Evolutionary conservation across 2,329 filamentous ascomycete species (phyloP).

Genomic region (Penicillium sp.): DNA sequence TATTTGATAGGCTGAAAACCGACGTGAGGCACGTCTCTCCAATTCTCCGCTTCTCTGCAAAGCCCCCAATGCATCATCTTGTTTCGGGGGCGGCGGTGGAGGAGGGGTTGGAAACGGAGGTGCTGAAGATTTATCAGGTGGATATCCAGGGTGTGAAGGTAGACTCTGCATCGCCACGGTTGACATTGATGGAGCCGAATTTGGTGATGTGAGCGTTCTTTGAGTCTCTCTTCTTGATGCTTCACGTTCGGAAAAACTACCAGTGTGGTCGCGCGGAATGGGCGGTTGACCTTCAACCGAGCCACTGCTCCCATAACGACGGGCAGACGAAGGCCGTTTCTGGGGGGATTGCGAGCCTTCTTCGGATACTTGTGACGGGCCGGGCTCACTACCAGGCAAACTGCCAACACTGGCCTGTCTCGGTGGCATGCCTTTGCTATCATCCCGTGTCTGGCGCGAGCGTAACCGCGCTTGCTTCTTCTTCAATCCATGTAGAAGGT

Average conservation of each 20-base stretch:
- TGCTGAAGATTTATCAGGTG: slow-evolving; percentile 32
- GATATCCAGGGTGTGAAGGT: slow-evolving; percentile 69
- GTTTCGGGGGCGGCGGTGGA: slow-evolving; percentile 73
- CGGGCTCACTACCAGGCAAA: slow-evolving; percentile 37
- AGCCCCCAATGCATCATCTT: slow-evolving; percentile 85
- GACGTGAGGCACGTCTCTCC: slow-evolving; percentile 83
- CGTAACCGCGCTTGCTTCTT: slow-evolving; percentile 89
- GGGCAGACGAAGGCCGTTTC: slow-evolving; percentile 27
- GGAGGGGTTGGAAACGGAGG: slow-evolving; percentile 62
- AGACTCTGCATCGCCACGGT: slow-evolving; percentile 72
- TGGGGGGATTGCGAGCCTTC: slow-evolving; percentile 32
- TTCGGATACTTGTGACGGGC: slow-evolving; percentile 40
- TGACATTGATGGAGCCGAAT: slow-evolving; percentile 42
- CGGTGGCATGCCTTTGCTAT: slow-evolving; percentile 35
- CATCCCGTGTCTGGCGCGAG: slow-evolving; percentile 51
- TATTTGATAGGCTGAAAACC: slow-evolving; percentile 96
- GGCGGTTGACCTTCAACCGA: slow-evolving; percentile 31
- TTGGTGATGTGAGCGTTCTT: slow-evolving; percentile 25
- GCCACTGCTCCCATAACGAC: slow-evolving; percentile 38
- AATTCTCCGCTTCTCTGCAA: slow-evolving; percentile 88
- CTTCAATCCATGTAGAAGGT: slow-evolving; percentile 90
- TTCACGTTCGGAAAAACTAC: slow-evolving; percentile 36
- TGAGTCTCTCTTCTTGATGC: slow-evolving; percentile 37
- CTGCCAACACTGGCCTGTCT: slow-evolving; percentile 48
- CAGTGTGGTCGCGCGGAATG: slow-evolving; percentile 25